Evolutionary conservation across 1,284 basidiomycete genomes (phyloP), one percentile per base, ranked within the genome.

Genomic region (Xanthoconium separans): DNA sequence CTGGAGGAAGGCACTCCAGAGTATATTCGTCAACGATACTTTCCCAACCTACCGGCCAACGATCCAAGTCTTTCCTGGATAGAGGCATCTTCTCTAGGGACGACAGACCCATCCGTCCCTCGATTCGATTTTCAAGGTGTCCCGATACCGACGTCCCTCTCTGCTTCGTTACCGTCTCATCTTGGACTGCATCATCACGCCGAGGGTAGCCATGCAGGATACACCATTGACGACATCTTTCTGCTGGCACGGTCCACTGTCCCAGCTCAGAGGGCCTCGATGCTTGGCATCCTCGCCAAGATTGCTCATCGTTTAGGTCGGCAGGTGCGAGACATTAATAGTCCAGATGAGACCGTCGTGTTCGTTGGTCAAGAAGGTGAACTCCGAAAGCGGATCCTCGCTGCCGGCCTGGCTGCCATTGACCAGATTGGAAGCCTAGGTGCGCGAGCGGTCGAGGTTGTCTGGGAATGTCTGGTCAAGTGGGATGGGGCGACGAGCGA

Each of bases 151-250:
- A 56, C 73, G 0, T 67, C 76, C 1, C 57, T 82, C 2, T 79
- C 82, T 2, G 68, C 75, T 0, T 74, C 74, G 2, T 72, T 95
- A 6, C 92, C 93, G 0, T 87, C 88, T 0, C 86, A 93, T 70
- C 78, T 93, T 2, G 95, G 95, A 2, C 75, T 97, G 22, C 95
- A 98, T 70, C 95, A 97, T 68, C 95, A 97, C 56, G 84, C 91
- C 0, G 89, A 93, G 54, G 85, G 87, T 20, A 53, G 40, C 44
- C 83, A 75, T 58, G 94, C 95, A 0, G 95, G 95, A 0, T 98
- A 97, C 70, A 95, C 92, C 0, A 73, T 96, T 0, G 84, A 89
- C 37, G 95, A 97, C 58, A 79, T 97, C n/a, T 83, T 95, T 44
- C 75, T 92, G 44, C 79, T 96, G 4, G 84, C 86, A 2, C 78